Conservation (phyloP, 352 stramenopile genomes). For the Phytopythium aichiense region DNA sequence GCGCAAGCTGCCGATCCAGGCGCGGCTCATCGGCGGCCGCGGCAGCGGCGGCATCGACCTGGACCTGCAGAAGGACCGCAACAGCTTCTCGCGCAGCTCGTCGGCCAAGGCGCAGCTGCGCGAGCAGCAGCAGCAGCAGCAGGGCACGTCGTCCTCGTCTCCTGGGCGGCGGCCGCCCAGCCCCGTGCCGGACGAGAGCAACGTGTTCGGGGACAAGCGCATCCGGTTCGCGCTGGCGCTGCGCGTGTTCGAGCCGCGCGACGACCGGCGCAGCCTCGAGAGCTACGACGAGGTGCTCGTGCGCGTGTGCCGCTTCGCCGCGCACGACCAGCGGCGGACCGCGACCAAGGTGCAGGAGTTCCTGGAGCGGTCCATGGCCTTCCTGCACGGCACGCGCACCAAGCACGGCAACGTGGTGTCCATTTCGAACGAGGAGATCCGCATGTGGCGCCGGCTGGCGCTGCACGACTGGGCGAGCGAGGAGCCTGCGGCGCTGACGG, state of each 20-base stretch:
- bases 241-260: constrained; percentile 1
- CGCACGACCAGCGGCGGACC: constrained; percentile 66
- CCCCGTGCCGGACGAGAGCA: constrained; percentile 36
- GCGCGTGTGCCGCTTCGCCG: constrained; percentile 60
- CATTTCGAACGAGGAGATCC: constrained; percentile 81
- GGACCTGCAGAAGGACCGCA: constrained; percentile 59
- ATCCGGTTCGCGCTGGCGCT: constrained; percentile 35
- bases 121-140: constrained; percentile 24
- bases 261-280: constrained; percentile 23
- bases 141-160: constrained; percentile 15
- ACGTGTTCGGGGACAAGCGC: constrained; percentile 41
- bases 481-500: constrained; percentile 34
- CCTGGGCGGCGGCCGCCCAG: constrained; percentile 21
- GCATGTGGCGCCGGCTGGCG: constrained; percentile 70
- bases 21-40: constrained; percentile 45
- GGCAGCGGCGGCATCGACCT: constrained; percentile 50
- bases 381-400: constrained; percentile 57
- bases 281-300: constrained; percentile 77
- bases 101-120: constrained; percentile 36
- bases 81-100: constrained; percentile 55
- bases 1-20: constrained; percentile 75
- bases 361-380: constrained; percentile 69
- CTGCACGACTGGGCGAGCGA: constrained; percentile 61
- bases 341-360: constrained; percentile 73
- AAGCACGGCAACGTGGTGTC: constrained; percentile 65